Base-by-base conservation (phyloP, 306 rosid genomes). In the Cotoneaster glaucophyllus region DNA sequence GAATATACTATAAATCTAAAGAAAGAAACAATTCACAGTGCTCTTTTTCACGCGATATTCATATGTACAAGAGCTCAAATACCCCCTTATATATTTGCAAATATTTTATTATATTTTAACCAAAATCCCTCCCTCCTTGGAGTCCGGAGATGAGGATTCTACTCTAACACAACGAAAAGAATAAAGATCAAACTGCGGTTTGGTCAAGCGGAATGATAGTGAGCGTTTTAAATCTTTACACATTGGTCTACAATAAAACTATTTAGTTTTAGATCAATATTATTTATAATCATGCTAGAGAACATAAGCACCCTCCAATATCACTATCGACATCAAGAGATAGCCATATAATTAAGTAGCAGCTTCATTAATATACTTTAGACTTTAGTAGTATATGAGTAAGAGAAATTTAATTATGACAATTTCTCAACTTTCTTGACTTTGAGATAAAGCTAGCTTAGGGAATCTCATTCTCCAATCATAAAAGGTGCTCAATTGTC, bases 381-480 rank as follows among this genome's bases (percentile, higher is more conserved):
- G 22, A 74, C 37, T 58, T 25, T 64, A 68, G 61, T 69, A 25
- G n/a, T 45, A 1, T 14, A 45, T 17, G 53, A 45, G 19, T 4
- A 45, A 45, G 0, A 45, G 53, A 45, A 29, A 28, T 24, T n/a
- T 8, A 58, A 74, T 70, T 43, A 62, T 50, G 18, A 37, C 29
- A 28, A 13, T 43, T 58, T 37, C 58, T 63, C 50, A 54, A 54
- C 48, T 71, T 54, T 71, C 69, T 71, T 81, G 78, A 81, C 81
- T 76, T 71, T 57, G 22, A 77, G 74, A 70, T 56, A 80, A 80
- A 80, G 77, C 80, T 61, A 80, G 37, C n/a, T 54, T 39, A 0
- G 41, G 45, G 61, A 32, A 53, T 75, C 73, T 53, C 29, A 41
- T 62, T 63, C 76, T 48, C 73, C 74, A 77, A 57, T 67, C 57